Base-by-base conservation (phyloP, 345 rosid genomes). In the Hibiscus syriacus region DNA sequence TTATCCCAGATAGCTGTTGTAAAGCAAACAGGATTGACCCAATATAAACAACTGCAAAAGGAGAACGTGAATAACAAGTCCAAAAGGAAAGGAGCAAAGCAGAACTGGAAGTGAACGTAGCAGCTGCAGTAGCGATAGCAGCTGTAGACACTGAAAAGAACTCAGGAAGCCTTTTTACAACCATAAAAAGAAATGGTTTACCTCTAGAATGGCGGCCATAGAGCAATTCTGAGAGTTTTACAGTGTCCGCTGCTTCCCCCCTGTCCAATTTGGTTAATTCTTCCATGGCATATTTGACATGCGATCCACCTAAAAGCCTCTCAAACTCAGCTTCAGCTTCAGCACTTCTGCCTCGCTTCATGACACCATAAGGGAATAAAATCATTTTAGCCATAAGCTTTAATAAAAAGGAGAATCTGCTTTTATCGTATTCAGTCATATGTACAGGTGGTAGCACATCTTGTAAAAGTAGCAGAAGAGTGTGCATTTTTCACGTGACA, bases 1-100 rank as follows among this genome's bases (percentile, higher is more conserved):
- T 94, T 89, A 94, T 94, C 67, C 99, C 99, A 78, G 98, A 94
- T 79, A 94, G 98, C 88, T 94, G 98, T 94, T 94, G 99, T 85
- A 91, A 89, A 85, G 98, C 98, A 89, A 94, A 91, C 76, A 94
- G 98, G 85, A 90, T 84, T 83, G 99, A 87, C 73, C 99, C 99
- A 87, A 94, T 91, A 85, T 86, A 94, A 85, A 94, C 93, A 85
- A 91, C 97, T 94, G 98, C 99, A 94, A 92, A 89, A 92, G 85
- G 79, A 91, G 83, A 76, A 70, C 63, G 76, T 86, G 83, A 88
- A 91, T 85, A 85, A 81, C 80, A 80, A 84, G 85, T 78, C 82
- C 71, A 74, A 64, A 62, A 66, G 72, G 69, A 72, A 73, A 68
- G 36, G 78, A 43, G 55, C 22, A 61, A 64, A 56, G 10, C 59